Evolutionary conservation across 2,329 filamentous ascomycete species (phyloP).

Genomic region (Aspergillus sp.): DNA sequence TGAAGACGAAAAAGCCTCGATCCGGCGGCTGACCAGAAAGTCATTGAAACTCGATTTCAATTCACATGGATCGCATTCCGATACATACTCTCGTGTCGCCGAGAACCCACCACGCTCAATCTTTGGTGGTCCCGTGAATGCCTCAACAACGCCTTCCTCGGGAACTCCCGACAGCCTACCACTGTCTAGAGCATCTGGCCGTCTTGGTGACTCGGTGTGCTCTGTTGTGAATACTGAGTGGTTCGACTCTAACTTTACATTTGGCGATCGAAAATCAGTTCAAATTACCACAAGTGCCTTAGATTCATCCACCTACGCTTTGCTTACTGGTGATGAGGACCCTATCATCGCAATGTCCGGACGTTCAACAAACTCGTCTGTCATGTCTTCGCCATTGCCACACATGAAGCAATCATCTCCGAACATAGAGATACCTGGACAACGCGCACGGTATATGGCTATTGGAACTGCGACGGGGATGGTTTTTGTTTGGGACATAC

Average conservation of each 20-base stretch:
- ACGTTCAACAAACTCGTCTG: constrained; percentile 50
- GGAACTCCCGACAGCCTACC: constrained; percentile 17
- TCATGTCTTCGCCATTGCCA: constrained; percentile 50
- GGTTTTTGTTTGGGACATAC: constrained; percentile 81
- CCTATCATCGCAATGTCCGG: constrained; percentile 60
- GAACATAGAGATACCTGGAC: constrained; percentile 69
- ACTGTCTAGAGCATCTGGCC: constrained; percentile 27
- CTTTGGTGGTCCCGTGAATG: constrained; percentile 43
- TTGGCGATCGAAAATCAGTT: constrained; percentile 55
- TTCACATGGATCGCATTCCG: constrained; percentile 7
- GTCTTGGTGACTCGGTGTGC: constrained; percentile 26
- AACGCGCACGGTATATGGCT: constrained; percentile 74
- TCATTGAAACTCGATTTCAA: constrained; percentile 29
- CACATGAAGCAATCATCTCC: constrained; percentile 39
- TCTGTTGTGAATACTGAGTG: constrained; percentile 56
- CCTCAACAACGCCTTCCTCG: constrained; percentile 13
- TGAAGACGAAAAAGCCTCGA: constrained; percentile 49
- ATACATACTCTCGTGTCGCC: constrained; percentile 2
- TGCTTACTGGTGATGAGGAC: constrained; percentile 72
- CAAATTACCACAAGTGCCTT: constrained; percentile 67
- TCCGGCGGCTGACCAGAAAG: constrained; percentile 57
- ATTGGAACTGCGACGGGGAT: constrained; percentile 73
- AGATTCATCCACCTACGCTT: constrained; percentile 70
- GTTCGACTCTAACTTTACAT: constrained; percentile 57
- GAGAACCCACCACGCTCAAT: constrained; percentile 36